Percentiles rank a stretch among this genome's conserved stretches.
phyloP scores from a whole-genome alignment of 352 stramenopile species.

The Phytophthora crassamura region DNA sequence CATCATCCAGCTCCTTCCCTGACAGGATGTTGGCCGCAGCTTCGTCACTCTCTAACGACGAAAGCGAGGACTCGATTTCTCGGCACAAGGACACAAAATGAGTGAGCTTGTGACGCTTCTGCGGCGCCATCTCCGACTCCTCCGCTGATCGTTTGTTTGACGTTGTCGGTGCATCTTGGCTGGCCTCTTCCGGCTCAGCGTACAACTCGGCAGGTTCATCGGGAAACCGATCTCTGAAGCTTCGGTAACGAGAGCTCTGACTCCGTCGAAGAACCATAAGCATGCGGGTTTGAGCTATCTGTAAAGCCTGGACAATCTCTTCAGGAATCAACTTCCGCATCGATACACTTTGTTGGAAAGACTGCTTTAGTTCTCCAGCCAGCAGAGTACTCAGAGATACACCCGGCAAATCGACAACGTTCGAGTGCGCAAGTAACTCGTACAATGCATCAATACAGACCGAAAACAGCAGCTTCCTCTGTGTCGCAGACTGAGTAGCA shows the following conservation, averaged over 20 bases:
- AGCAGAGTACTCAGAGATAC: constrained; percentile 21
- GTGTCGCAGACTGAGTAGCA: constrained; percentile 13
- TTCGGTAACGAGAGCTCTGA: constrained; percentile 3
- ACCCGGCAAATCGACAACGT: constrained; percentile 31
- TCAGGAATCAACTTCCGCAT: constrained; percentile 26
- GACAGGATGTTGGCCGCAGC: constrained; percentile 39
- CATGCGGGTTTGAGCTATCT: constrained; percentile 17
- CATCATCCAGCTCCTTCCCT: constrained; percentile 56
- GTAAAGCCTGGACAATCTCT: constrained; percentile 18
- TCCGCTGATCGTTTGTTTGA: constrained; percentile 29
- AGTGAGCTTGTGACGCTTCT: constrained; percentile 37
- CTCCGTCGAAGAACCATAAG: constrained; percentile 15
- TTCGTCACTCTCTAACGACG: constrained; percentile 33
- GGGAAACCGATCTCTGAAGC: constrained; percentile 35
- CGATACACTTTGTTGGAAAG: constrained; percentile 29
- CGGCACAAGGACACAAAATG: constrained; percentile 48
- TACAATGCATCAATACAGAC: constrained; percentile 54
- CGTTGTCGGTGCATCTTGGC: neutral
- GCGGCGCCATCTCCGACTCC: neutral
- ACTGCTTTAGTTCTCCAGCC: constrained; percentile 20
- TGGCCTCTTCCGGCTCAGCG: constrained; percentile 8
- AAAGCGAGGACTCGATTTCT: constrained; percentile 52
- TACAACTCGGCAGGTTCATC: constrained; percentile 31
- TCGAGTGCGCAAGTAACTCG: constrained; percentile 53
- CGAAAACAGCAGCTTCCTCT: constrained; percentile 35